phyloP scores from a whole-genome alignment of 2,329 filamentous ascomycete genomes.

The Camillea tinctor region DNA sequence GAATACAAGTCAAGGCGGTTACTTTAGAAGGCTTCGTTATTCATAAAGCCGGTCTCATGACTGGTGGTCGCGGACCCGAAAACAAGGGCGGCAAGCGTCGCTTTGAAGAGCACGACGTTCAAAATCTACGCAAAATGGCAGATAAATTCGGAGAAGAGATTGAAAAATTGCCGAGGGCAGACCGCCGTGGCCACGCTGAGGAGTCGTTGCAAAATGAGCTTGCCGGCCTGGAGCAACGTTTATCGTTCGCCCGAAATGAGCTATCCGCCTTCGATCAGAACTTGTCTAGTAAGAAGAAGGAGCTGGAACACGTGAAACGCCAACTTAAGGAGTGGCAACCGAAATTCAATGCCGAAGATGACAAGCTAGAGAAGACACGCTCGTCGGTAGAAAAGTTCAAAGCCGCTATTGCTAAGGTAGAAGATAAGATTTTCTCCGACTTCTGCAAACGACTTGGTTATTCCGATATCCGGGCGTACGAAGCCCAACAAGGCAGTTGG shows the following conservation, averaged over 20 bases:
- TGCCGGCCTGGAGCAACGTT: conserved; percentile 72
- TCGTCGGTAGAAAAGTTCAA: conserved; percentile 52
- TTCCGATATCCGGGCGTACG: conserved; percentile 85
- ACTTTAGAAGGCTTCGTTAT: conserved; percentile 95
- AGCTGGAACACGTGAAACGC: conserved; percentile 69
- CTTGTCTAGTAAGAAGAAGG: conserved; percentile 77
- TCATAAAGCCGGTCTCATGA: conserved; percentile 95
- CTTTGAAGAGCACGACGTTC: conserved; percentile 88
- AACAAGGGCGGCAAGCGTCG: conserved; percentile 73
- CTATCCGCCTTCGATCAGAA: conserved; percentile 78
- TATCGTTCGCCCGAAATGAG: conserved; percentile 72
- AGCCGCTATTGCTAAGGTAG: conserved; percentile 71
- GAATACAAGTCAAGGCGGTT: conserved; percentile 88
- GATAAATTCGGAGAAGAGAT: conserved; percentile 77
- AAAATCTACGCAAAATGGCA: conserved; percentile 74
- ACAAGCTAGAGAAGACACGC: conserved; percentile 61
- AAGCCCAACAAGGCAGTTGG: conserved; percentile 86
- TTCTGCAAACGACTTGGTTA: conserved; percentile 91
- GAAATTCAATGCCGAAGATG: conserved; percentile 71
- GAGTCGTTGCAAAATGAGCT: conserved; percentile 80
- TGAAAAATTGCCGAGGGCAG: conserved; percentile 73
- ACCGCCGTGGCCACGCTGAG: conserved; percentile 73
- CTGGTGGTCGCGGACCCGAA: conserved; percentile 80
- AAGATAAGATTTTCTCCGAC: conserved; percentile 80
- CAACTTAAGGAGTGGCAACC: conserved; percentile 75